Percentiles rank a stretch among this genome's conserved stretches.
Evolutionary conservation across 768 basidiomycete genomes (phyloP).

Genomic region (Podaxis mareebaensis): DNA sequence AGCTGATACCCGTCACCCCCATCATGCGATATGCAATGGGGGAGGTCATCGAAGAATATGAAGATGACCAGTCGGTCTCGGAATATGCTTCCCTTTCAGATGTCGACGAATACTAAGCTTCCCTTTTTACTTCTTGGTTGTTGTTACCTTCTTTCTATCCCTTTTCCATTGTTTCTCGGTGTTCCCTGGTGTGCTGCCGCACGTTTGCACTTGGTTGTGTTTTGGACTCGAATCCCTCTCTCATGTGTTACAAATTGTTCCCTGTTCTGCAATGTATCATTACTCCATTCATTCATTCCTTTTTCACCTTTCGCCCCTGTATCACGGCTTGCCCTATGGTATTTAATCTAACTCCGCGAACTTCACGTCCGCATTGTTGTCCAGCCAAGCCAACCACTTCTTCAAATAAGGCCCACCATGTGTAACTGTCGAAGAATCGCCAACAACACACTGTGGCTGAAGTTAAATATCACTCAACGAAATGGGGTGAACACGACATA

Average conservation of each 20-base stretch:
- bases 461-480: background rate
- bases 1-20: conserved; percentile 73
- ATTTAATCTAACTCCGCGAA: conserved; percentile 69
- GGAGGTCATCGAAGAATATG: conserved; percentile 81
- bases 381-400: conserved; percentile 90
- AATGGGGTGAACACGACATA: conserved; percentile 37
- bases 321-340: background rate
- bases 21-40: conserved; percentile 86
- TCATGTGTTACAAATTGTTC: background rate
- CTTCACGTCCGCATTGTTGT: conserved; percentile 86
- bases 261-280: background rate
- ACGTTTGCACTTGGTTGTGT: background rate
- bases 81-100: conserved; percentile 82
- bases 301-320: background rate
- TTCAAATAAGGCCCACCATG: conserved; percentile 86
- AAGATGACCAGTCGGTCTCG: conserved; percentile 71
- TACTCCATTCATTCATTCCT: background rate
- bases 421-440: conserved; percentile 88
- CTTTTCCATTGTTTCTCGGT: background rate
- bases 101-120: conserved; percentile 65
- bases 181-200: background rate
- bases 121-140: background rate
- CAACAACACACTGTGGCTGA: conserved; percentile 74
- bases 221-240: background rate
- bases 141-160: background rate